Evolutionary conservation across 768 basidiomycete species (phyloP), one percentile per base, ranked within the genome.

Genomic region (Boletus rufocinnamomeus): DNA sequence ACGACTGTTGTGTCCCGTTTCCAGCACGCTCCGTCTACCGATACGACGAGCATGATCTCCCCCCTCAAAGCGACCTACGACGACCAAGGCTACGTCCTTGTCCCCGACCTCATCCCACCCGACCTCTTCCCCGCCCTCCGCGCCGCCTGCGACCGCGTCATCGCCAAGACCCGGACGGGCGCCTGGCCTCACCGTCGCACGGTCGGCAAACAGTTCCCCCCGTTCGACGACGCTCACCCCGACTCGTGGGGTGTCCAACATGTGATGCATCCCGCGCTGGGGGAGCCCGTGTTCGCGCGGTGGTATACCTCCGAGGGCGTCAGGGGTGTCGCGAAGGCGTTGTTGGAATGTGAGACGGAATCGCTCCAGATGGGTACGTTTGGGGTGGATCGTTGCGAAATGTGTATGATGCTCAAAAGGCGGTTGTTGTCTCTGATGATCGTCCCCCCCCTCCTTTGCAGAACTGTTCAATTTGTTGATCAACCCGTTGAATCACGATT

Each of bases 231-330:
- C 34, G 76, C 41, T 17, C 72, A 82, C 52, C 80, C 83, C 2
- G 90, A 92, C 70, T 82, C 86, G 0, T 91, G 90, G 89, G 91
- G 90, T 2, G 84, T 91, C 2, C 90, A 91, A 63, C 88, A 91
- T 60, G 70, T 88, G 46, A 91, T 93, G 91, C 89, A 91, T 65
- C 90, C 89, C 1, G 84, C 79, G 34, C 78, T 92, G 1, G 75
- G 71, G 0, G 85, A 89, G 64, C 76, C 80, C 0, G 76, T 66
- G 19, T 91, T 91, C 57, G 80, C 80, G 30, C 74, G 74, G 57
- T 91, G 87, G 86, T 92, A 91, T 64, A 85, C 86, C 14, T 83
- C 82, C 7, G 74, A 79, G 2, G 71, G 65, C 16, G 68, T 92
- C 14, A 65, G 82, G 0, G 66, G 64, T 7, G 78, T 75, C 0